Base-by-base conservation (phyloP, 345 rosid species). In the Sonneratia alba region DNA sequence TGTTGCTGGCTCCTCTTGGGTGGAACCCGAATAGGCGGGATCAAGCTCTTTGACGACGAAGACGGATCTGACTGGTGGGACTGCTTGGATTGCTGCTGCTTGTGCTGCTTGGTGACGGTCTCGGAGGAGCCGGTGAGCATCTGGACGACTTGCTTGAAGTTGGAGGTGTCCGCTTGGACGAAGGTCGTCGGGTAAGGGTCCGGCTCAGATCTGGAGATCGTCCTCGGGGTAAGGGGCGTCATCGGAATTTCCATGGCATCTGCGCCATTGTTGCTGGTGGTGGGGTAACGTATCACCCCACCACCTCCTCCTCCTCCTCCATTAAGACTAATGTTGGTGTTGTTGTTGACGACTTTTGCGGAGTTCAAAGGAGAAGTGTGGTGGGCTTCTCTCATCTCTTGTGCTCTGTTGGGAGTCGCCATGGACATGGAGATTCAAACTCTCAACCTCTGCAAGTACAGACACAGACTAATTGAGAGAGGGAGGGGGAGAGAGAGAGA, bases 171-270 rank as follows among this genome's bases (percentile, higher is more conserved):
- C 1, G 96, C 96, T 74, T 93, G 98, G 59, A 93, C 97, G 69
- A 93, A 93, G 71, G 98, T 93, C n/a, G 98, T 93, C 22, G 97
- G 98, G 77, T 88, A 89, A 73, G 98, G 98, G 81, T 87, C 91
- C 18, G 92, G 42, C 69, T 95, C 93, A 81, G 96, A 91, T 86
- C 96, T 90, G 84, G 96, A 79, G 74, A 89, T 77, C 72, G 91
- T 82, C 10, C 79, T 77, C 64, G 90, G 51, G 14, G 51, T 47
- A 8, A 47, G 51, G 13, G 51, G 81, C 66, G 84, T 84, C 81
- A 77, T 75, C 72, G 68, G 36, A 22, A 70, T 66, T 11, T 81
- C 83, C 61, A 73, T 72, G 71, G 82, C 88, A 49, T 7, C 15
- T 13, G 77, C 77, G 83, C 69, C 42, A 84, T 65, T 48, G 67